Evolutionary conservation across 2,329 filamentous ascomycete genomes (phyloP).

Genomic region (Talaromyces sp.): DNA sequence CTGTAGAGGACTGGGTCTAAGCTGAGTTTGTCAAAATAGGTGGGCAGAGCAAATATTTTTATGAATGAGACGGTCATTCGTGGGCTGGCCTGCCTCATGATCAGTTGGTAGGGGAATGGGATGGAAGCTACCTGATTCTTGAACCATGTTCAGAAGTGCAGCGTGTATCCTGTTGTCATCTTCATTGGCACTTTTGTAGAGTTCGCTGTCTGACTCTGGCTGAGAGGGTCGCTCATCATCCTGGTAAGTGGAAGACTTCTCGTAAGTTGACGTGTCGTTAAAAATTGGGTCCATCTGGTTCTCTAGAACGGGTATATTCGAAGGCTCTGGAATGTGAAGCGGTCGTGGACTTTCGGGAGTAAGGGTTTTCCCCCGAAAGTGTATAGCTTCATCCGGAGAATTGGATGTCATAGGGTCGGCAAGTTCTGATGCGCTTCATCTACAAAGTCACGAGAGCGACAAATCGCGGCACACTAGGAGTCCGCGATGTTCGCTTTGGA

Average conservation of each 20-base stretch:
- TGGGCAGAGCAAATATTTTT: background rate
- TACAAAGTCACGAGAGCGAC: constrained; percentile 28
- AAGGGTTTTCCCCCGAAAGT: constrained; percentile 62
- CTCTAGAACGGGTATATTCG: constrained; percentile 65
- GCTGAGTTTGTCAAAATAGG: background rate
- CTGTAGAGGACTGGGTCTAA: background rate
- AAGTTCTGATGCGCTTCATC: constrained; percentile 38
- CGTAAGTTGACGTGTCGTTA: constrained; percentile 61
- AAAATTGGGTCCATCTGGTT: constrained; percentile 69
- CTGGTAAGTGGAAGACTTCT: constrained; percentile 37
- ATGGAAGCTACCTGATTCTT: constrained; percentile 14
- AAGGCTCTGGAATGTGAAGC: constrained; percentile 63
- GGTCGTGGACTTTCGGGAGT: constrained; percentile 70
- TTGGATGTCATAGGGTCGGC: constrained; percentile 54
- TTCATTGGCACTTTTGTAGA: constrained; percentile 1
- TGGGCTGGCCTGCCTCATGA: background rate
- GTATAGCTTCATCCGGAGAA: constrained; percentile 48
- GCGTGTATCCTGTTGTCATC: constrained; percentile 2
- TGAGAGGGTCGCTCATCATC: constrained; percentile 22
- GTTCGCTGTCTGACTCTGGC: constrained; percentile 18
- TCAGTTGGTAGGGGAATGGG: background rate
- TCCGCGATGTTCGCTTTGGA: constrained; percentile 18
- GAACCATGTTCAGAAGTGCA: background rate
- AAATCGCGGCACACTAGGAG: constrained; percentile 17
- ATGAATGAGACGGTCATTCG: background rate